Evolutionary conservation across 116 monocot genomes (phyloP), one percentile per base, ranked within the genome.

Genomic region (Thalassia testudinum): DNA sequence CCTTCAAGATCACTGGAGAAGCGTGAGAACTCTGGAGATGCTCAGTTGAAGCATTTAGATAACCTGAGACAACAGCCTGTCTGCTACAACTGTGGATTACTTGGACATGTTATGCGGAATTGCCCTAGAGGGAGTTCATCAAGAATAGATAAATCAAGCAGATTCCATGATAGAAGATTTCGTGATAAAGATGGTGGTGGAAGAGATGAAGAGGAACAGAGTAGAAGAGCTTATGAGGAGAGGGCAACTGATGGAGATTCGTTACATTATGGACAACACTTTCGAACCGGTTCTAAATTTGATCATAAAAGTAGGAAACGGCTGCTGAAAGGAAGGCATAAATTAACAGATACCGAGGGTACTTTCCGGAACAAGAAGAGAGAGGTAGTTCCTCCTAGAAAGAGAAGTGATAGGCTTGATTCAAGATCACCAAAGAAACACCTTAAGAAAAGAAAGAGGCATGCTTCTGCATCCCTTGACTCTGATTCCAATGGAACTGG

Each of bases 41-140:
- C 26, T 37, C 24, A 24, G 47, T 54, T 49, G 7, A 55, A 28
- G 27, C 53, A 52, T 13, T 15, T 50, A 49, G 67, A 72, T 54
- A 72, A 64, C 26, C 21, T 49, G 40, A 78, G 61, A 47, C 49
- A 62, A 26, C 74, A 57, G 22, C 64, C 17, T 18, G 24, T 54
- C 37, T 78, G 81, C 57, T 75, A 70, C 60, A 65, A 56, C 17
- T 75, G 82, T 73, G 87, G 81, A 50, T 25, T 44, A 43, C 37
- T 59, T 21, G 87, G 87, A 49, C 87, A 87, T 30, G 65, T 71
- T 26, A 73, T 65, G 37, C 66, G 73, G 16, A 49, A 62, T 29
- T 87, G 78, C 54, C 75, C 65, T 14, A 42, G 72, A 43, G 61
- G 57, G 42, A 49, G 69, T 59, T 24, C 38, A 4, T 27, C 54